Conservation (phyloP, 768 basidiomycete genomes). For the Amanita rubescens region DNA sequence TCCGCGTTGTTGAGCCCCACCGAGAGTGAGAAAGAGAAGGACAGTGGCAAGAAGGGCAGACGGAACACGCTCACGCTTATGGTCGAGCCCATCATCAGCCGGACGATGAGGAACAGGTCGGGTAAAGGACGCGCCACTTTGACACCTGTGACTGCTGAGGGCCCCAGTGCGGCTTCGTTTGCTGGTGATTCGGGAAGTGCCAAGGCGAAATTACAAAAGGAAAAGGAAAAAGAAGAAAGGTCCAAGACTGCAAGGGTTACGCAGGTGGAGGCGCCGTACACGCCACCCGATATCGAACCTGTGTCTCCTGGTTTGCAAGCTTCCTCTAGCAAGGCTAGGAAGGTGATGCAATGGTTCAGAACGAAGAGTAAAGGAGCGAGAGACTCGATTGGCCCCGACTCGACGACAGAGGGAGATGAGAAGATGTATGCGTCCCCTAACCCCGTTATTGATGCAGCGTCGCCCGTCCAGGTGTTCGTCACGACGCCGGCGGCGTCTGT, state of each 20-base stretch:
- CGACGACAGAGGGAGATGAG: conserved; percentile 13
- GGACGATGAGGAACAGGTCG: conserved; percentile 39
- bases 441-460: conserved; percentile 1
- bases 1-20: conserved; percentile 22
- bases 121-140: conserved; percentile 26
- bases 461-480: conserved; percentile 33
- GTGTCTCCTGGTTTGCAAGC: conserved; percentile 43
- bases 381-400: conserved; percentile 27
- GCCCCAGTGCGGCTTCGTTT: conserved; percentile 5
- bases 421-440: conserved; percentile 4
- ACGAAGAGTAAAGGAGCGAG: conserved; percentile 48
- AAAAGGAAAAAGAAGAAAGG: conserved; percentile 19
- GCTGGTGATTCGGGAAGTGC: neutral
- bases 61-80: conserved; percentile 84
- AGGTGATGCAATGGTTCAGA: conserved; percentile 99
- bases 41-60: conserved; percentile 47
- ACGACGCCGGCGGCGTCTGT: conserved; percentile 27
- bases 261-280: conserved; percentile 1
- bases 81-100: conserved; percentile 63
- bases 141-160: conserved; percentile 20
- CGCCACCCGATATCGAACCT: conserved; percentile 18
- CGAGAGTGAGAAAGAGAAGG: conserved; percentile 13
- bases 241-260: conserved; percentile 8
- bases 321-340: conserved; percentile 82
- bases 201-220: conserved; percentile 14